These are phyloP conservation scores for Candida ponderosae DNA, from an alignment of 805 yeast genomes.

Conservation along the genomic window DNA sequence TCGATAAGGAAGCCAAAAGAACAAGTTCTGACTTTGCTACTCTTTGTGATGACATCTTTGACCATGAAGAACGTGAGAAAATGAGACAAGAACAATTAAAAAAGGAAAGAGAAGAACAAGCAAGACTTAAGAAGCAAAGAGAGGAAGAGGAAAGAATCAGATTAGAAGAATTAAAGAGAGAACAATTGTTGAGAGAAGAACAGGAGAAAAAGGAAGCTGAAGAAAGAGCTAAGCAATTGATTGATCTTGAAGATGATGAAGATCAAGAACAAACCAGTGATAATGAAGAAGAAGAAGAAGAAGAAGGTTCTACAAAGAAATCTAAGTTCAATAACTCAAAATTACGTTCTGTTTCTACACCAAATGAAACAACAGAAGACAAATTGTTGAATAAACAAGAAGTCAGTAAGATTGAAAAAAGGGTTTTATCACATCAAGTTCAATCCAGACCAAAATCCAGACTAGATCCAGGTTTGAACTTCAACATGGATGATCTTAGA, in stretches of 20 bases:
- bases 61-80: slow-evolving; percentile 59
- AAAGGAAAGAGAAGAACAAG: slow-evolving; percentile 41
- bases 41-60: slow-evolving; percentile 68
- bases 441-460: slow-evolving; percentile 35
- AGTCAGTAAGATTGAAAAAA: slow-evolving; percentile 23
- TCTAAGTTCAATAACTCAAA: slow-evolving; percentile 11
- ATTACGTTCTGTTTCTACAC: slow-evolving; percentile 32
- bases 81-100: slow-evolving; percentile 32
- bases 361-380: slow-evolving; percentile 15
- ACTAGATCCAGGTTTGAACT: slow-evolving; percentile 34
- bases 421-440: slow-evolving; percentile 28
- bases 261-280: slow-evolving; percentile 8
- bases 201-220: slow-evolving; percentile 16
- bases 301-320: slow-evolving; percentile 3
- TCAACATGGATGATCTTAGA: slow-evolving; percentile 13
- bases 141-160: slow-evolving; percentile 32
- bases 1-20: slow-evolving; percentile 67
- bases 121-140: slow-evolving; percentile 36
- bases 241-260: slow-evolving; percentile 8
- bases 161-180: slow-evolving; percentile 16
- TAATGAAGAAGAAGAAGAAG: not conserved
- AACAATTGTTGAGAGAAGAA: slow-evolving; percentile 12
- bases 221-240: slow-evolving; percentile 10
- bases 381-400: slow-evolving; percentile 18
- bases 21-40: slow-evolving; percentile 75